Base-by-base conservation (phyloP, 148 eudicot genomes). In the Arbutus unedo region DNA sequence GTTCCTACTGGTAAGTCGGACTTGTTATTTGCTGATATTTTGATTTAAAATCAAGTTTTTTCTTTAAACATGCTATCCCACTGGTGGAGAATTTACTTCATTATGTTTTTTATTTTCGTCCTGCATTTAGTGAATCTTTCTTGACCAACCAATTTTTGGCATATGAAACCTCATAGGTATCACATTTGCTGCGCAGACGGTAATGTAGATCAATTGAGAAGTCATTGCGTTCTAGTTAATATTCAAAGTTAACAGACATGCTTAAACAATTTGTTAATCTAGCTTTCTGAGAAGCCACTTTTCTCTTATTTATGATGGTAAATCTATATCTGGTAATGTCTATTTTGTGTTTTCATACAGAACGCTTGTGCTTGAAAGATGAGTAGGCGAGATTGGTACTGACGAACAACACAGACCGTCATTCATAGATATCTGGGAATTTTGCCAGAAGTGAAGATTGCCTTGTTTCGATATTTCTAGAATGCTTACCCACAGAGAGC, bases 281-380 rank as follows among this genome's bases (percentile, higher is more conserved):
- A 38, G 56, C 31, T 51, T 80, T 19, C 53, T 50, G 25, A 8
- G 49, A 67, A 25, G 48, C 47, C 74, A 48, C 5, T 59, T 19
- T 59, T 60, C 81, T 79, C 31, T 13, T 43, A 45, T 59, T 51
- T 8, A 41, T 43, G 13, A 15, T 79, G 53, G 54, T 81, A 31
- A 73, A 71, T 62, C 21, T 7, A 18, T 23, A 10, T 51, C 56
- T 66, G 16, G 4, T 31, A 2, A 45, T 70, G 21, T 62, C 19
- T 38, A 3, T 79, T 56, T 19, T 56, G 21, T n/a, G 74, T 51
- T 8, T 75, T 25, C 74, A 13, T 86, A 76, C 91, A 95, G 98
- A 95, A 84, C 92, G 97, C 31, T 45, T 92, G 83, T 95, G 97
- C 67, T 86, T 90, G 59, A 92, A 88, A 82, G 90, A 92, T 56